These are phyloP conservation scores for Cladosporium sp. DNA, from an alignment of 2,329 filamentous ascomycete species.

Conservation along the genomic window DNA sequence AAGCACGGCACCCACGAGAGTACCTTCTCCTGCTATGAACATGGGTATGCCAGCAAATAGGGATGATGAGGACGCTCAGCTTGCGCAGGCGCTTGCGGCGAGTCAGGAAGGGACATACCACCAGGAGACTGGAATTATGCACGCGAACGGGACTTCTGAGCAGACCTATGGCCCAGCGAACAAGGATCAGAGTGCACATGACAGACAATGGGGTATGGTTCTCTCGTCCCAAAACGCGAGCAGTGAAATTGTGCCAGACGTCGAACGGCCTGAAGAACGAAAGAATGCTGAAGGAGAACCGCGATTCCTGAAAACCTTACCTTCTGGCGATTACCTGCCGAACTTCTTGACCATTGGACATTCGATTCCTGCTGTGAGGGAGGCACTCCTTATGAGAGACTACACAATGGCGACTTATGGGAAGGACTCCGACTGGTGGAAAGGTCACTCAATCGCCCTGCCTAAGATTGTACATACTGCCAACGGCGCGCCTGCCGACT, in stretches of 20 bases:
- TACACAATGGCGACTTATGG: conserved; percentile 49
- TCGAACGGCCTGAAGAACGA: conserved; percentile 34
- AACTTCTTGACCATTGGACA: conserved; percentile 60
- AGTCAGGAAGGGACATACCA: conserved; percentile 18
- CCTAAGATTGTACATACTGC: conserved; percentile 47
- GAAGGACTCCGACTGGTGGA: conserved; percentile 59
- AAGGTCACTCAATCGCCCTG: conserved; percentile 49
- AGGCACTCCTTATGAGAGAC: conserved; percentile 51
- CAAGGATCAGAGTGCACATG: conserved; percentile 45
- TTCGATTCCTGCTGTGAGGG: conserved; percentile 55
- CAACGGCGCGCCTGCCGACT: conserved; percentile 22
- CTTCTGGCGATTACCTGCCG: conserved; percentile 51
- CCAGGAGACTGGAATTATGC: conserved; percentile 55
- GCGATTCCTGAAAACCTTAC: conserved; percentile 54
- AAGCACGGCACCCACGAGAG: conserved; percentile 29
- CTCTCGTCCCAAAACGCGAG: conserved; percentile 4
- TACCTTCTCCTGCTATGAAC: conserved; percentile 24
- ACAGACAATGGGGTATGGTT: conserved; percentile 53
- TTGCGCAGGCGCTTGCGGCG: conserved; percentile 24
- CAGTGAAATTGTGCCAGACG: conserved; percentile 52
- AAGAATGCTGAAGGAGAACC: conserved; percentile 48
- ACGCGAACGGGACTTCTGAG: conserved; percentile 31
- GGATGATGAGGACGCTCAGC: conserved; percentile 28
- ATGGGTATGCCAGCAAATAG: conserved; percentile 24
- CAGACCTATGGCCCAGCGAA: conserved; percentile 53